Conservation (phyloP, 805 yeast genomes). For the Ogataea philodendri region DNA sequence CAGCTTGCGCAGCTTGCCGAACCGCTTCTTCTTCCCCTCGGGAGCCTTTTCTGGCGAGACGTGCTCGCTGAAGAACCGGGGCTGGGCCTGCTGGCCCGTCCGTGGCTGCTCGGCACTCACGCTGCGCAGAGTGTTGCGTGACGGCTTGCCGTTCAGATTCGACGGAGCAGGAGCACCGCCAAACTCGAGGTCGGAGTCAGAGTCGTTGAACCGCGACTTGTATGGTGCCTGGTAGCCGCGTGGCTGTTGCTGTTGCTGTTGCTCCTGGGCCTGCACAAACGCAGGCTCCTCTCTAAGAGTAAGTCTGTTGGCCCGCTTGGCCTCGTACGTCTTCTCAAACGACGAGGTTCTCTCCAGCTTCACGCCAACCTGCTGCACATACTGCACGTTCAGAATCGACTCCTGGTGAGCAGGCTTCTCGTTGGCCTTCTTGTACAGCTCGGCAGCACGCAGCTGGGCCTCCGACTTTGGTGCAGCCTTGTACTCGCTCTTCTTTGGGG, state of each 20-base stretch:
- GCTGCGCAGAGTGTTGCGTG: slow-evolving; percentile 27
- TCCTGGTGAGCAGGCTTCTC: slow-evolving; percentile 27
- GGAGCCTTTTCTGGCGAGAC: slow-evolving; percentile 9
- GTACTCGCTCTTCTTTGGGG: slow-evolving; percentile 6
- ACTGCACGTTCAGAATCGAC: slow-evolving; percentile 22
- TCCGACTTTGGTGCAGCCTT: slow-evolving; percentile 19
- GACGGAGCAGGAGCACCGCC: slow-evolving; percentile 8
- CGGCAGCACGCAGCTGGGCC: slow-evolving; percentile 45
- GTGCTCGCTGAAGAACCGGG: slow-evolving; percentile 31
- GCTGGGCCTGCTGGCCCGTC: slow-evolving; percentile 7
- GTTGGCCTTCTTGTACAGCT: slow-evolving; percentile 50
- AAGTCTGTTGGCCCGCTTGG: slow-evolving; percentile 32
- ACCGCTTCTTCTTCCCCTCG: slow-evolving; percentile 33
- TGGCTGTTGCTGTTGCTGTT: slow-evolving; percentile 13
- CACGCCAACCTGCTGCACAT: slow-evolving; percentile 33
- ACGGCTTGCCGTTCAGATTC: slow-evolving; percentile 17
- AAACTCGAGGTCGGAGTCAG: slow-evolving; percentile 48
- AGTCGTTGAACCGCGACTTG: slow-evolving; percentile 59
- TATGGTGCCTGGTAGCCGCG: slow-evolving; percentile 24
- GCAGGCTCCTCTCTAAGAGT: slow-evolving; percentile 26
- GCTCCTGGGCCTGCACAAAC: slow-evolving; percentile 8
- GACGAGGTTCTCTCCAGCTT: slow-evolving; percentile 46
- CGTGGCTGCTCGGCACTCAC: slow-evolving; percentile 22
- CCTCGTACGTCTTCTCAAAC: slow-evolving; percentile 45
- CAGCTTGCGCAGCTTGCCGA: slow-evolving; percentile 35